A percentile compares a stretch with the other conserved stretches of the same genome.
Conservation (phyloP, 1,284 basidiomycete species). For the Pisolithus thermaeus region DNA sequence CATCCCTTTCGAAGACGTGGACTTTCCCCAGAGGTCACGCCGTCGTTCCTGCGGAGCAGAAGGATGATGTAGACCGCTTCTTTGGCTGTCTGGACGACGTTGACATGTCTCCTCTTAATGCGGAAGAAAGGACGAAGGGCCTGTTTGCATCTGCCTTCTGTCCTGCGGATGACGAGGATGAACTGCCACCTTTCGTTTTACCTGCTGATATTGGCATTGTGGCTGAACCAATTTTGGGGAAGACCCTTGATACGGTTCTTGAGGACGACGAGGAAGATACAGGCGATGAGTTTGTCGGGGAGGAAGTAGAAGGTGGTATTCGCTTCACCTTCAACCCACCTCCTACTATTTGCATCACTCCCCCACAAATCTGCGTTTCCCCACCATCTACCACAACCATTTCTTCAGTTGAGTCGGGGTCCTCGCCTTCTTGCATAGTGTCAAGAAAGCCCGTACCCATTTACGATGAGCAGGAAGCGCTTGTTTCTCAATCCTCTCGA, state of each 20-base stretch:
- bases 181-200: constrained; percentile 44
- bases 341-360: constrained; percentile 35
- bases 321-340: constrained; percentile 64
- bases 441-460: constrained; percentile 7
- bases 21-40: constrained; percentile 52
- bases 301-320: constrained; percentile 55
- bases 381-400: constrained; percentile 23
- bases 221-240: constrained; percentile 27
- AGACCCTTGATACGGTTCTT: constrained; percentile 33
- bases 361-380: constrained; percentile 38
- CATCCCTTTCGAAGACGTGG: constrained; percentile 62
- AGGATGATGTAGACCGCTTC: constrained; percentile 50
- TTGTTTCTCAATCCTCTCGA: constrained; percentile 23
- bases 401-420: constrained; percentile 10
- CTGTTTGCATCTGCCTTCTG: constrained; percentile 49
- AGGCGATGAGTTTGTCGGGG: constrained; percentile 37
- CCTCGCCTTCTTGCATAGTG: constrained; percentile 1
- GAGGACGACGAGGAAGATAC: constrained; percentile 42
- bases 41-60: constrained; percentile 13
- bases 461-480: constrained; percentile 30
- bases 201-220: constrained; percentile 48
- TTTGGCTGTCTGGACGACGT: constrained; percentile 67
- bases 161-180: constrained; percentile 38
- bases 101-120: constrained; percentile 39
- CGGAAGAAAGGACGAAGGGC: constrained; percentile 49